These are phyloP conservation scores for Chaetomium cochliodes DNA, from an alignment of 495 filamentous ascomycete species.

Conservation along the genomic window DNA sequence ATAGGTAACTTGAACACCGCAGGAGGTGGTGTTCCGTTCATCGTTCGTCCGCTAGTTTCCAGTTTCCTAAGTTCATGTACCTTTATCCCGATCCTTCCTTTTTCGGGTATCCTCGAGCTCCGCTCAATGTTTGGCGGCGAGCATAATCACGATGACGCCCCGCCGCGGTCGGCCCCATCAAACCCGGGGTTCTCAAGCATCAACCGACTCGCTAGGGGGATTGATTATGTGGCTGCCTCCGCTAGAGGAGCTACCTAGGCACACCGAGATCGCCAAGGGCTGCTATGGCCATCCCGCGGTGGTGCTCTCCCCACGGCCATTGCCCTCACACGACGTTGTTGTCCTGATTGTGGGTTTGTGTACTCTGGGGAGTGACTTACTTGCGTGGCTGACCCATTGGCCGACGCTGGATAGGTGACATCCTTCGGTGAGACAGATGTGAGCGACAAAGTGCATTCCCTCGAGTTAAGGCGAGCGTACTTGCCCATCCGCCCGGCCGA, in stretches of 20 bases:
- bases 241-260: neutral
- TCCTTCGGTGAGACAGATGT: neutral
- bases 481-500: constrained; percentile 4
- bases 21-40: no score
- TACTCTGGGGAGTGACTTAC: neutral
- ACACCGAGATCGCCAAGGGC: neutral
- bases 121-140: no score
- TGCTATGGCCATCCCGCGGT: constrained; percentile 5
- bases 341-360: neutral
- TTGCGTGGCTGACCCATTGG: neutral
- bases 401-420: neutral
- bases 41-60: no score
- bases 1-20: no score
- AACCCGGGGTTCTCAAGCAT: neutral
- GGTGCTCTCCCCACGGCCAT: constrained; percentile 2
- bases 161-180: neutral
- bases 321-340: neutral
- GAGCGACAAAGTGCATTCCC: neutral
- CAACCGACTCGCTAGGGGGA: neutral
- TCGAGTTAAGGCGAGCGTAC: neutral
- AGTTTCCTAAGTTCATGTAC: no score
- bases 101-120: no score
- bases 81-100: no score
- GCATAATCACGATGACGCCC: no score
- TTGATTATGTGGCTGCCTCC: constrained; percentile 4